Evolutionary conservation across 495 filamentous ascomycete genomes (phyloP).

Genomic region (Aspergillus taichungensis): DNA sequence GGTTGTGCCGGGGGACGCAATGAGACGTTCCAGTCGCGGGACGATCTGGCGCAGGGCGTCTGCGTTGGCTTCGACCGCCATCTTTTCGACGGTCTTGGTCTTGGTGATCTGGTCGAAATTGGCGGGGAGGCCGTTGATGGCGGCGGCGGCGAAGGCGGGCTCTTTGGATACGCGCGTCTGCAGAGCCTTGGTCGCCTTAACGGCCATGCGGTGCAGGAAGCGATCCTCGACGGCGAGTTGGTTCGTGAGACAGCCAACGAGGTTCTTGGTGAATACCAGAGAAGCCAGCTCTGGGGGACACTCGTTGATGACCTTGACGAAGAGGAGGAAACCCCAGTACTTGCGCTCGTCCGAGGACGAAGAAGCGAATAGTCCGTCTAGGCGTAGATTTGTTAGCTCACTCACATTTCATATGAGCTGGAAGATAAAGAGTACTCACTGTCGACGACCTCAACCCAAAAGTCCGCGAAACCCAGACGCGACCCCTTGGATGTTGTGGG

Average conservation of each 20-base stretch:
- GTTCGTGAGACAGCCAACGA: slow-evolving; percentile 77
- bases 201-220: slow-evolving; percentile 73
- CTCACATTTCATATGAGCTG: not conserved
- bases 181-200: slow-evolving; percentile 61
- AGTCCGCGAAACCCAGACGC: slow-evolving; percentile 53
- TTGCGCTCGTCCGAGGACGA: slow-evolving; percentile 79
- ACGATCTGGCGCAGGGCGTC: slow-evolving; percentile 35
- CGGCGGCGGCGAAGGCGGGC: slow-evolving; percentile 47
- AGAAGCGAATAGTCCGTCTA: slow-evolving; percentile 73
- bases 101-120: slow-evolving; percentile 84
- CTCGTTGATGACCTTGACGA: slow-evolving; percentile 58
- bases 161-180: slow-evolving; percentile 55
- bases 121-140: slow-evolving; percentile 56
- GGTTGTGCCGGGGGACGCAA: slow-evolving; percentile 27
- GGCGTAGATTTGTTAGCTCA: slow-evolving; percentile 6
- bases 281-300: slow-evolving; percentile 37
- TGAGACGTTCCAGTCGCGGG: slow-evolving; percentile 30
- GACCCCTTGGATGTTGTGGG: slow-evolving; percentile 20
- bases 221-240: slow-evolving; percentile 77
- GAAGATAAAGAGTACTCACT: slow-evolving; percentile 41
- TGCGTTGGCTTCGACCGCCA: slow-evolving; percentile 54
- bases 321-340: slow-evolving; percentile 81
- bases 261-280: slow-evolving; percentile 67
- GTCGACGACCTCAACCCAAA: slow-evolving; percentile 88
- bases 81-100: slow-evolving; percentile 75